A percentile compares a stretch with the other conserved stretches of the same genome.
Conservation (phyloP, 2,329 filamentous ascomycete genomes). For the Chaetomiaceae sp. region DNA sequence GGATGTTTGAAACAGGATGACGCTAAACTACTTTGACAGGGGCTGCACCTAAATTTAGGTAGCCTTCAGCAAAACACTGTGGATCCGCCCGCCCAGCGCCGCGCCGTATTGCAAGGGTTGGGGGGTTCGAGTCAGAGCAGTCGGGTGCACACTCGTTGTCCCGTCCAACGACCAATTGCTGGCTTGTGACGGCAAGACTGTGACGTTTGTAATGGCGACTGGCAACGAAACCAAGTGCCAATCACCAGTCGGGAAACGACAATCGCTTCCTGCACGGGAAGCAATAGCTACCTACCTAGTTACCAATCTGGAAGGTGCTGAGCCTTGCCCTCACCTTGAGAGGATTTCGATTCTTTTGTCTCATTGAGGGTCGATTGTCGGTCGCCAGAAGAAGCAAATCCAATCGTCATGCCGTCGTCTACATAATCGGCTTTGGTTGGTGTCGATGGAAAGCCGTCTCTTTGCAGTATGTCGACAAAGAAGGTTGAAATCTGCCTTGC, state of each 20-base stretch:
- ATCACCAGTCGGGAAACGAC: neutral
- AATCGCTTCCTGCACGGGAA: neutral
- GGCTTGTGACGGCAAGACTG: too few relatives aligned
- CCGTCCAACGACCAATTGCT: too few relatives aligned
- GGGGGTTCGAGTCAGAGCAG: too few relatives aligned
- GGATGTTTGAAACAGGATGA: neutral
- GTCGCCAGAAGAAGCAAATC: neutral
- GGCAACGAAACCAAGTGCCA: neutral
- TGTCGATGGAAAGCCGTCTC: too few relatives aligned
- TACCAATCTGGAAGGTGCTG: slow-evolving; percentile 1
- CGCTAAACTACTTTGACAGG: slow-evolving; percentile 5
- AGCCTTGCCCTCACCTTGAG: neutral
- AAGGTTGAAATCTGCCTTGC: slow-evolving; percentile 19
- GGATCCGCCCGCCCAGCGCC: too few relatives aligned
- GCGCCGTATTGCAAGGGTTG: neutral
- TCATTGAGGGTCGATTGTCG: neutral
- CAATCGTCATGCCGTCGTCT: too few relatives aligned
- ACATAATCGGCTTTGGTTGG: too few relatives aligned
- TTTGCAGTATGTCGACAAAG: neutral
- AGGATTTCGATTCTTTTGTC: too few relatives aligned
- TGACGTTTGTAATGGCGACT: neutral
- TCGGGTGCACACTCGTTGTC: too few relatives aligned
- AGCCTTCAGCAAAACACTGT: neutral
- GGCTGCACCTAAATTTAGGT: slow-evolving; percentile 15
- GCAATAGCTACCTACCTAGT: neutral